Evolutionary conservation across 805 yeast genomes (phyloP).

Genomic region (Cyberlindnera veronae): DNA sequence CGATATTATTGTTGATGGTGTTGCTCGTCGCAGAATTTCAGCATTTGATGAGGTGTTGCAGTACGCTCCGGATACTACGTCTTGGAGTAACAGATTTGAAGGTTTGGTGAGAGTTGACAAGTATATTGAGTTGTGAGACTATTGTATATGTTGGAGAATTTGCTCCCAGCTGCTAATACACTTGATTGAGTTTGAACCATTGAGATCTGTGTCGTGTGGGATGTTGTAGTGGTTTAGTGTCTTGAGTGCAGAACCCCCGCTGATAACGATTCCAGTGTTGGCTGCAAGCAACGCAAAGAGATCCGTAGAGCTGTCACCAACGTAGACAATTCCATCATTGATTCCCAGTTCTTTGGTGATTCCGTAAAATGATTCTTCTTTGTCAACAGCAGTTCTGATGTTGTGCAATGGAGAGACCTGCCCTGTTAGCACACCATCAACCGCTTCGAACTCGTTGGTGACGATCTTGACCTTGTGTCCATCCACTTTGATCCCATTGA

Average conservation of each 20-base stretch:
- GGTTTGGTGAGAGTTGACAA: conserved; percentile 65
- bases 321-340: conserved; percentile 35
- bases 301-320: conserved; percentile 67
- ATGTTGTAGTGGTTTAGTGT: conserved; percentile 26
- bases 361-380: conserved; percentile 29
- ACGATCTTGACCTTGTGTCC: conserved; percentile 31
- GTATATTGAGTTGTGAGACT: conserved; percentile 40
- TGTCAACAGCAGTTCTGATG: conserved; percentile 55
- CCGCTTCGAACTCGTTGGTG: conserved; percentile 49
- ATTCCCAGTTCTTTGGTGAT: conserved; percentile 19
- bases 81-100: conserved; percentile 60
- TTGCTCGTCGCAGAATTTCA: conserved; percentile 47
- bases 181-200: conserved; percentile 17
- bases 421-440: conserved; percentile 14
- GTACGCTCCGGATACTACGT: conserved; percentile 61
- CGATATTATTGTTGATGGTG: conserved; percentile 37
- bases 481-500: conserved; percentile 21
- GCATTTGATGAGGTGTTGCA: conserved; percentile 68
- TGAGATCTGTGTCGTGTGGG: conserved; percentile 15
- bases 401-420: conserved; percentile 7
- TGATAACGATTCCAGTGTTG: conserved; percentile 45
- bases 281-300: conserved; percentile 46
- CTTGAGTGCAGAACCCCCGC: conserved; percentile 34
- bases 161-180: conserved; percentile 24
- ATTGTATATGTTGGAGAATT: conserved; percentile 2